Evolutionary conservation across 2,329 filamentous ascomycete genomes (phyloP), one percentile per base, ranked within the genome.

Genomic region (Sphaerulina populicola): DNA sequence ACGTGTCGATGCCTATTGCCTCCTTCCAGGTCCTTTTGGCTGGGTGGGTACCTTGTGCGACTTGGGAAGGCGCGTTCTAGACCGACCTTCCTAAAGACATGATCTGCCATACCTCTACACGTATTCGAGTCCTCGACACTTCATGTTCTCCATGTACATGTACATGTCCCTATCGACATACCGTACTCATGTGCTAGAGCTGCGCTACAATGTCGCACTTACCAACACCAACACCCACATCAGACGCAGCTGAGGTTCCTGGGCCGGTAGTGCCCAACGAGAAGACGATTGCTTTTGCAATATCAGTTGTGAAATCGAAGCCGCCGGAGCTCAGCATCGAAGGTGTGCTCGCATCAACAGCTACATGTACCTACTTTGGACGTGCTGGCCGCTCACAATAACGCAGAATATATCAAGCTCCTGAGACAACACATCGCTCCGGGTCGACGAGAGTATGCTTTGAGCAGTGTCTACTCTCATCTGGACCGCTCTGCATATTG

Each of bases 401-500:
- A 12, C 11, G 7, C 51, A 63, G 63, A 66, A 35, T 67, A 66
- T 52, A 52, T 66, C 41, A 43, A 53, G 14, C 54, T 64, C 5
- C 51, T 74, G 6, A 65, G 68, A 21, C 57, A 62, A 40, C 68
- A 72, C n/a, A 61, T 63, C 41, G 60, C 56, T 23, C 56, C 60
- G 46, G 58, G 59, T 11, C 53, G 54, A 8, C 57, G 62, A 12
- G 52, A 60, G 1, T 51, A 56, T 21, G 49, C 62, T 3, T 51
- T 63, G 14, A 60, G 56, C 27, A 58, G 64, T 12, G 43, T 55
- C 0, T 57, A 65, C 37, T 62, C 59, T 8, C 67, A 72, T 41
- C 59, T 74, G 18, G 69, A 74, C 51, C 61, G 68, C 11, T 67
- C 68, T 9, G 57, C 65, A 3, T 73, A 67, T 50, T 73, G 71